Conservation (phyloP, 2,329 filamentous ascomycete species). For the Westerdykella sp. region DNA sequence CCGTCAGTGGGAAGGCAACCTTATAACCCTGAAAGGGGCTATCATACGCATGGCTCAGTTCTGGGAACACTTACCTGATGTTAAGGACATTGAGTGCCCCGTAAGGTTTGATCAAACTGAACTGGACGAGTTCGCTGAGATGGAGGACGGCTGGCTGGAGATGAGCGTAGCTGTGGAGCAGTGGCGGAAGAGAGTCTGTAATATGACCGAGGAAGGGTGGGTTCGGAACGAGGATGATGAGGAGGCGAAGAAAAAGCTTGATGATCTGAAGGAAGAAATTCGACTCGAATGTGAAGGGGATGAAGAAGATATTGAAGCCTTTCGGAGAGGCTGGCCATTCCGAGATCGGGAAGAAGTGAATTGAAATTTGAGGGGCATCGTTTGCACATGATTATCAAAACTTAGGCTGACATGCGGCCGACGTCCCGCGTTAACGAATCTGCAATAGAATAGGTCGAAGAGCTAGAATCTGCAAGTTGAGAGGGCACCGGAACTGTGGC, state of each 20-base stretch:
- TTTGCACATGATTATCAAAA: no score
- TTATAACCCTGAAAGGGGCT: constrained; percentile 12
- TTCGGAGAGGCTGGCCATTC: constrained; percentile 10
- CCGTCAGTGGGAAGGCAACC: constrained; percentile 12
- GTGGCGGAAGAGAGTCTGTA: constrained; percentile 9
- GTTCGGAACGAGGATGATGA: constrained; percentile 13
- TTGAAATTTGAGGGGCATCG: not conserved
- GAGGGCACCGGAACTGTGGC: no score
- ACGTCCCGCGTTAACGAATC: no score
- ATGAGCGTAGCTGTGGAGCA: constrained; percentile 7
- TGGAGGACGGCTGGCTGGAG: constrained; percentile 8
- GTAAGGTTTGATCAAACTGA: constrained; percentile 9
- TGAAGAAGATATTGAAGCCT: constrained; percentile 8
- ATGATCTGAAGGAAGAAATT: constrained; percentile 10
- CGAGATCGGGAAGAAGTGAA: constrained; percentile 9
- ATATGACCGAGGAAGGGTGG: constrained; percentile 13
- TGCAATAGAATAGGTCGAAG: no score
- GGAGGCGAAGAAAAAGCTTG: constrained; percentile 9
- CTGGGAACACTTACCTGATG: constrained; percentile 10
- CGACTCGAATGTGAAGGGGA: constrained; percentile 10
- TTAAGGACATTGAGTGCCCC: constrained; percentile 7
- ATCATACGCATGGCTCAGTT: constrained; percentile 7
- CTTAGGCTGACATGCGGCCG: no score
- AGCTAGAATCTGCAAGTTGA: no score
- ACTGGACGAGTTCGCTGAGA: constrained; percentile 7